These are phyloP conservation scores for Phytopythium aichiense DNA, from an alignment of 352 stramenopile species.

Conservation along the genomic window DNA sequence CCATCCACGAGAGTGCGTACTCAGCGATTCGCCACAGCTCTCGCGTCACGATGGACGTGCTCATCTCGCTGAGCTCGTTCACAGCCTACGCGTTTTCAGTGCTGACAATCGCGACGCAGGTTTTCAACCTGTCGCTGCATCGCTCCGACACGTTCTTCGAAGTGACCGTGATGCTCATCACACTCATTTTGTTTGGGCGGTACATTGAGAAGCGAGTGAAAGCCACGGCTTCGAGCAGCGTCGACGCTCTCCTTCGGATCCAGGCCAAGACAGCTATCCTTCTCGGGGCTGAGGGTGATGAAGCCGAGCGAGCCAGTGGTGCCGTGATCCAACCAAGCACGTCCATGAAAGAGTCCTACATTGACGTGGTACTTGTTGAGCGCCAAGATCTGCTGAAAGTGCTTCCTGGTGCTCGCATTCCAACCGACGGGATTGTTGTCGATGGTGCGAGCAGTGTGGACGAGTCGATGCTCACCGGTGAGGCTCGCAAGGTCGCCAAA, in stretches of 20 bases:
- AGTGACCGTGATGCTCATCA: constrained; percentile 59
- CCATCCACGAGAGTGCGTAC: constrained; percentile 71
- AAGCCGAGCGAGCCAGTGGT: background rate
- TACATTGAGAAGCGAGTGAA: constrained; percentile 79
- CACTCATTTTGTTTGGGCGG: constrained; percentile 66
- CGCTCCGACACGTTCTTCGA: constrained; percentile 71
- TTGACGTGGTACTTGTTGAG: constrained; percentile 74
- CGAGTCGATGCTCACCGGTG: constrained; percentile 78
- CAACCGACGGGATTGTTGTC: constrained; percentile 70
- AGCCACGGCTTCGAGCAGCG: constrained; percentile 57
- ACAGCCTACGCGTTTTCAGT: constrained; percentile 64
- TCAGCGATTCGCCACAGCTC: constrained; percentile 52
- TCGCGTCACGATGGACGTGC: constrained; percentile 72
- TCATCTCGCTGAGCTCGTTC: constrained; percentile 71
- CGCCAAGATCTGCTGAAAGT: constrained; percentile 67
- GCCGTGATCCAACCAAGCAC: background rate
- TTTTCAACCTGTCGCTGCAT: constrained; percentile 17
- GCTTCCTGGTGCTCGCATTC: constrained; percentile 58
- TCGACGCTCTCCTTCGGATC: constrained; percentile 62
- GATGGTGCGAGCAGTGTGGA: constrained; percentile 62
- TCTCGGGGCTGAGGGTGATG: constrained; percentile 35
- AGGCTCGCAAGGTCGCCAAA: constrained; percentile 65
- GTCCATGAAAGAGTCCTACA: constrained; percentile 50
- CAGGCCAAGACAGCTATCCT: constrained; percentile 88
- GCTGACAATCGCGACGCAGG: constrained; percentile 23